Conservation (phyloP, 2,329 filamentous ascomycete species). For the Aspergillaceae sp. region DNA sequence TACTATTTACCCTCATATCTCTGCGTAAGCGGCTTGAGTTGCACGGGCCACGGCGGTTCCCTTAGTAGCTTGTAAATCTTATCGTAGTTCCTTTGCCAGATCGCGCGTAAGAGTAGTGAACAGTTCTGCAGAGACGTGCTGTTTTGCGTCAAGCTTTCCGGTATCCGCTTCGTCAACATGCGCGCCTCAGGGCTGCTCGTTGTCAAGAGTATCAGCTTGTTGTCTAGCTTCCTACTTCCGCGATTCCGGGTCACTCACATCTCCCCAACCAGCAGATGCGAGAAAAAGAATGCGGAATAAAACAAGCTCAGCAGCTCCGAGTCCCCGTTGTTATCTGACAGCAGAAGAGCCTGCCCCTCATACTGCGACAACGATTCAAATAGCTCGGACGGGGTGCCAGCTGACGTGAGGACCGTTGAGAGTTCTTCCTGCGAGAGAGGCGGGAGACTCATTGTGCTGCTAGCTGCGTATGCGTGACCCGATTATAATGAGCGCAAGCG, state of each 20-base stretch:
- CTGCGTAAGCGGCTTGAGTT: constrained; percentile 22
- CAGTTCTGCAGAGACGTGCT: constrained; percentile 29
- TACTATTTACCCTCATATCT: constrained; percentile 27
- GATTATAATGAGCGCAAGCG: too few relatives aligned
- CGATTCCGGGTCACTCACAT: constrained; percentile 19
- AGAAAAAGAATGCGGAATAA: constrained; percentile 33
- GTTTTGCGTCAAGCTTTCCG: constrained; percentile 18
- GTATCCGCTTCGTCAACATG: constrained; percentile 30
- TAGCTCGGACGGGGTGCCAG: constrained; percentile 25
- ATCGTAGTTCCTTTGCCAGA: constrained; percentile 31
- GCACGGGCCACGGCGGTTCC: constrained; percentile 26
- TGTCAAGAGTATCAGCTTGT: not conserved
- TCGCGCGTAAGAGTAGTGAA: constrained; percentile 27
- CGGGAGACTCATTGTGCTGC: constrained; percentile 20
- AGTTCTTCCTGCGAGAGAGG: constrained; percentile 25
- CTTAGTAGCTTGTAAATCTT: constrained; percentile 29
- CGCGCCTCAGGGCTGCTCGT: constrained; percentile 31
- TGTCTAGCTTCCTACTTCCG: not conserved
- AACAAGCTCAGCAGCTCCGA: constrained; percentile 26
- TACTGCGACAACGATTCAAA: constrained; percentile 27
- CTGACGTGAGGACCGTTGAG: constrained; percentile 18
- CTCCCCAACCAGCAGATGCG: constrained; percentile 32
- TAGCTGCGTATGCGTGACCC: not conserved
- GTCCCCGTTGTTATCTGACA: constrained; percentile 16
- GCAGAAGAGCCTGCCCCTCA: constrained; percentile 27